Evolutionary conservation across 768 basidiomycete genomes (phyloP).

Genomic region (Rhizopogon roseolus): DNA sequence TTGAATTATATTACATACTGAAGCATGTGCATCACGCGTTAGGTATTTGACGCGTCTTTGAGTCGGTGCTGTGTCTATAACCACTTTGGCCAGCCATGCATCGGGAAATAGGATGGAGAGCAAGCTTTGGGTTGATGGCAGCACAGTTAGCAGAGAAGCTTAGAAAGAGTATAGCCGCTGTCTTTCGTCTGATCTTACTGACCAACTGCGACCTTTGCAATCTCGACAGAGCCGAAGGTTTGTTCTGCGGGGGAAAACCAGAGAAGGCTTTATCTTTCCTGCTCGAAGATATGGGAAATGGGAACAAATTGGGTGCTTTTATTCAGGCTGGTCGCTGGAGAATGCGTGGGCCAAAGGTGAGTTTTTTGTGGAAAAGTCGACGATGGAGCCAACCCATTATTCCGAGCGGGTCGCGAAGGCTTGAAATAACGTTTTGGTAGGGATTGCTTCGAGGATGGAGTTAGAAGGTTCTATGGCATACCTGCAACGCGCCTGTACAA

Average conservation of each 20-base stretch:
- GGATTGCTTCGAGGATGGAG: conserved; percentile 34
- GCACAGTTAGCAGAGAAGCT: conserved; percentile 24
- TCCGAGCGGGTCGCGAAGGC: conserved; percentile 19
- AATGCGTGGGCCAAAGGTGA: conserved; percentile 19
- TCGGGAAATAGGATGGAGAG: conserved; percentile 17
- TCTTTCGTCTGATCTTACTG: background rate
- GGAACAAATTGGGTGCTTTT: conserved; percentile 35
- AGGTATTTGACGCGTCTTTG: background rate
- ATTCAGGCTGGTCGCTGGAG: conserved; percentile 31
- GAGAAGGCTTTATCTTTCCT: conserved; percentile 35
- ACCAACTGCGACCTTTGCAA: conserved; percentile 11
- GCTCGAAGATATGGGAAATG: conserved; percentile 34
- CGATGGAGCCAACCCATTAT: background rate
- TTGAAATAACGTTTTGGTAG: conserved; percentile 26
- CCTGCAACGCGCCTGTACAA: conserved; percentile 41
- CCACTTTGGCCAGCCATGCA: background rate
- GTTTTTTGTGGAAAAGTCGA: background rate
- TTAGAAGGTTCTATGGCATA: conserved; percentile 34
- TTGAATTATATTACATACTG: too few relatives aligned
- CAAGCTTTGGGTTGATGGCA: conserved; percentile 21
- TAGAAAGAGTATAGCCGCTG: conserved; percentile 20
- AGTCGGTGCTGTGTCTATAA: background rate
- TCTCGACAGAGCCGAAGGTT: conserved; percentile 32
- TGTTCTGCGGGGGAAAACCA: conserved; percentile 27
- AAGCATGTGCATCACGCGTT: background rate